These are phyloP conservation scores for Hamamelis virginiana DNA, from an alignment of 164 flowering plant species.

Conservation along the genomic window DNA sequence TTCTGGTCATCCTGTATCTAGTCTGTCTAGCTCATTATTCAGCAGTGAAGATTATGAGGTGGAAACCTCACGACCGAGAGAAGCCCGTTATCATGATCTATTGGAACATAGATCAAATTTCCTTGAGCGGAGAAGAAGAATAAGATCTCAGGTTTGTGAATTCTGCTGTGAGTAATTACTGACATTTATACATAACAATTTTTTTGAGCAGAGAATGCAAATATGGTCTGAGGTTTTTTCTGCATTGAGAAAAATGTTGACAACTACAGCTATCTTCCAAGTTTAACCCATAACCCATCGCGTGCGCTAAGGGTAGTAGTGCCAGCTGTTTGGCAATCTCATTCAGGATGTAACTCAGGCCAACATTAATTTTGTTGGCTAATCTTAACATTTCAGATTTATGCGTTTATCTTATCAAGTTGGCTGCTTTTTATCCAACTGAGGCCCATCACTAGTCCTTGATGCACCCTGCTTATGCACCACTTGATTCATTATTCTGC, in stretches of 20 bases:
- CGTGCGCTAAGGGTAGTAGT: background rate
- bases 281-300: background rate
- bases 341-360: background rate
- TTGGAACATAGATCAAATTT: constrained; percentile 80
- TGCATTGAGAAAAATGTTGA: background rate
- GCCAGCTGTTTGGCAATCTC: background rate
- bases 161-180: constrained; percentile 5
- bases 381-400: background rate
- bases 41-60: constrained; percentile 43
- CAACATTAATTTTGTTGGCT: background rate
- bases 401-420: background rate
- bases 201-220: background rate
- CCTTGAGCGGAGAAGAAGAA: constrained; percentile 83
- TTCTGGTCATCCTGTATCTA: constrained; percentile 38
- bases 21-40: constrained; percentile 30
- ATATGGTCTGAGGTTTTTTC: background rate
- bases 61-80: constrained; percentile 57
- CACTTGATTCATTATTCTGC: background rate
- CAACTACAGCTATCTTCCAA: background rate
- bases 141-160: constrained; percentile 86
- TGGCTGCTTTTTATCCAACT: background rate
- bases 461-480: background rate
- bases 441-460: background rate
- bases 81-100: constrained; percentile 58
- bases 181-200: background rate